These are phyloP conservation scores for Infundibulicybe gibba DNA, from an alignment of 768 basidiomycete genomes.

Conservation along the genomic window DNA sequence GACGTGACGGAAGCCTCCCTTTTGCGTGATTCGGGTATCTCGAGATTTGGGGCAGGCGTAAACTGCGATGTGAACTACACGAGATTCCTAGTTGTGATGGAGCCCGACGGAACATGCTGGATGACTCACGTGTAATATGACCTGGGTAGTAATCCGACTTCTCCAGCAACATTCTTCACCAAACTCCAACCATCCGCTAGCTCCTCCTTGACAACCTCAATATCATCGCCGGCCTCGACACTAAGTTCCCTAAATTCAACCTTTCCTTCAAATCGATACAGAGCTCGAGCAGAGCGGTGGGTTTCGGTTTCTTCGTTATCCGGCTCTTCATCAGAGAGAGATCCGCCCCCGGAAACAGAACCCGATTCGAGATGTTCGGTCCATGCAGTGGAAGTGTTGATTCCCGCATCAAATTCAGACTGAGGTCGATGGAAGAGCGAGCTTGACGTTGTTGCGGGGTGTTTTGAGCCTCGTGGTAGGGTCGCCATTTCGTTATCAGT, in stretches of 20 bases:
- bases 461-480: conserved; percentile 11
- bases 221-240: conserved; percentile 64
- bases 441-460: conserved; percentile 6
- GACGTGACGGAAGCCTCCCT: conserved; percentile 37
- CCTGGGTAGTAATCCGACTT: conserved; percentile 66
- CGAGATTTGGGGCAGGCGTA: conserved; percentile 40
- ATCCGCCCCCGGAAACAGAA: conserved; percentile 27
- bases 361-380: conserved; percentile 52
- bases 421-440: conserved; percentile 20
- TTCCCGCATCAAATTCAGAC: conserved; percentile 69
- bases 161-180: conserved; percentile 52
- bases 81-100: not conserved
- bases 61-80: conserved; percentile 67
- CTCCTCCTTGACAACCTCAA: conserved; percentile 70
- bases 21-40: conserved; percentile 28
- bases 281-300: conserved; percentile 56
- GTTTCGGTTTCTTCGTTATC: conserved; percentile 29
- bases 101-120: conserved; percentile 1
- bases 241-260: conserved; percentile 69
- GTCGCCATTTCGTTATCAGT: conserved; percentile 13
- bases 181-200: conserved; percentile 82
- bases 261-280: conserved; percentile 76
- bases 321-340: conserved; percentile 53
- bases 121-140: conserved; percentile 70
- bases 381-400: conserved; percentile 79